Conservation (phyloP, 2,329 filamentous ascomycete genomes). For the Diplodia intermedia region DNA sequence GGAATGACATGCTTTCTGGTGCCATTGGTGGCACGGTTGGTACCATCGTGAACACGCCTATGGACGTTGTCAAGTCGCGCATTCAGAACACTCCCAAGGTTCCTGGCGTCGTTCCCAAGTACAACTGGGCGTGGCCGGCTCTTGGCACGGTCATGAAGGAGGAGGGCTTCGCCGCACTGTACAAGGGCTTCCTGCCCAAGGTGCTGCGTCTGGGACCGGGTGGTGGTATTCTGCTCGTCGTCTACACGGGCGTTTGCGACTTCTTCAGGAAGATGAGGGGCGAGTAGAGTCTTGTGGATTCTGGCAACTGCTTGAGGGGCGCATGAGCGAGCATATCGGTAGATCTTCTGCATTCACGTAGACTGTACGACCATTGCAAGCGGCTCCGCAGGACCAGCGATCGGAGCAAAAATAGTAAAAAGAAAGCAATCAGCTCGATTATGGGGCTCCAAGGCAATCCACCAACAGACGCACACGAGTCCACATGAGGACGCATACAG, state of each 20-base stretch:
- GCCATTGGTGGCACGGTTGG: constrained; percentile 87
- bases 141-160: constrained; percentile 87
- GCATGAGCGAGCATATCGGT: constrained; percentile 24
- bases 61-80: constrained; percentile 97
- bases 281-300: constrained; percentile 35
- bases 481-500: too few relatives aligned
- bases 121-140: constrained; percentile 97
- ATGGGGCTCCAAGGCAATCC: not conserved
- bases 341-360: constrained; percentile 11
- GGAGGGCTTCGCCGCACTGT: constrained; percentile 89
- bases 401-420: not conserved
- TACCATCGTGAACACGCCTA: constrained; percentile 91
- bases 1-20: constrained; percentile 87
- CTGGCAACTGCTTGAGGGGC: constrained; percentile 7
- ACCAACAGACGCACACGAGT: too few relatives aligned
- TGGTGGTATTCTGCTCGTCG: constrained; percentile 78
- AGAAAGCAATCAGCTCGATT: not conserved
- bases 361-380: constrained; percentile 18
- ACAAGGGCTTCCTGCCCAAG: constrained; percentile 98
- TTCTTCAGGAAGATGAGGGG: constrained; percentile 79
- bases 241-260: constrained; percentile 88
- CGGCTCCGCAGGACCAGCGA: not conserved
- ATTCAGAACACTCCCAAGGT: constrained; percentile 94
- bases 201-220: constrained; percentile 78
- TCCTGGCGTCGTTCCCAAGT: constrained; percentile 83